A percentile compares a stretch with the other conserved stretches of the same genome.
Evolutionary conservation across 345 rosid genomes (phyloP).

Genomic region (Odontarrhena argentea): DNA sequence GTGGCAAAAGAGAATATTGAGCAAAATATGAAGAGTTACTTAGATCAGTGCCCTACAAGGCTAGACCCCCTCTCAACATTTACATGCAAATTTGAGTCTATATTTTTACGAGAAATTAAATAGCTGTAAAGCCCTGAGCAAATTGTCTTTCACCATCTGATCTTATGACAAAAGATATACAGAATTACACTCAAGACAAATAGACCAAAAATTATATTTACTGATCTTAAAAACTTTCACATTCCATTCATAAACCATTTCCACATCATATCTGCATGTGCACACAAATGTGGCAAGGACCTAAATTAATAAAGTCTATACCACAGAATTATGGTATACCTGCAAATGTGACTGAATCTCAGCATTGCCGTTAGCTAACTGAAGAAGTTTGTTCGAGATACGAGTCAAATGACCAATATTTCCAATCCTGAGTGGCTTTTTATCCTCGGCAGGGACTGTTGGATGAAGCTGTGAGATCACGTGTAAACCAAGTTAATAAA

Average conservation of each 20-base stretch:
- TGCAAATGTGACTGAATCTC: constrained; percentile 70
- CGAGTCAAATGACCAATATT: constrained; percentile 90
- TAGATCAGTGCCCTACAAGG: constrained; percentile 17
- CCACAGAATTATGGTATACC: constrained; percentile 44
- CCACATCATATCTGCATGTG: constrained; percentile 15
- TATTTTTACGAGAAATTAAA: constrained; percentile 21
- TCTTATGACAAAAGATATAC: not conserved
- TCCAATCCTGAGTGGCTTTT: constrained; percentile 70
- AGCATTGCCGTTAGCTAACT: constrained; percentile 62
- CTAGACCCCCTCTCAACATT: constrained; percentile 20
- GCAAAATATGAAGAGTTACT: constrained; percentile 7
- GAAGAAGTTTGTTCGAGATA: constrained; percentile 78
- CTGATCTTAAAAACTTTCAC: not conserved
- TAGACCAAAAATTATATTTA: constrained; percentile 2
- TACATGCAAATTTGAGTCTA: constrained; percentile 9
- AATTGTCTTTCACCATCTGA: constrained; percentile 8
- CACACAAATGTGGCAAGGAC: constrained; percentile 15
- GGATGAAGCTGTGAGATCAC: constrained; percentile 57
- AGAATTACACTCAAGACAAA: not conserved
- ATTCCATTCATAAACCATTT: constrained; percentile 20
- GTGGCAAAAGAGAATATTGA: constrained; percentile 23
- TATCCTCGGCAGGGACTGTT: constrained; percentile 69
- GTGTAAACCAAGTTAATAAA: constrained; percentile 32
- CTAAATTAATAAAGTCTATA: constrained; percentile 5
- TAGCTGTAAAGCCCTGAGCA: constrained; percentile 1